These are phyloP conservation scores for Ascochyta clinopodiicola DNA, from an alignment of 2,329 filamentous ascomycete genomes.

Conservation along the genomic window DNA sequence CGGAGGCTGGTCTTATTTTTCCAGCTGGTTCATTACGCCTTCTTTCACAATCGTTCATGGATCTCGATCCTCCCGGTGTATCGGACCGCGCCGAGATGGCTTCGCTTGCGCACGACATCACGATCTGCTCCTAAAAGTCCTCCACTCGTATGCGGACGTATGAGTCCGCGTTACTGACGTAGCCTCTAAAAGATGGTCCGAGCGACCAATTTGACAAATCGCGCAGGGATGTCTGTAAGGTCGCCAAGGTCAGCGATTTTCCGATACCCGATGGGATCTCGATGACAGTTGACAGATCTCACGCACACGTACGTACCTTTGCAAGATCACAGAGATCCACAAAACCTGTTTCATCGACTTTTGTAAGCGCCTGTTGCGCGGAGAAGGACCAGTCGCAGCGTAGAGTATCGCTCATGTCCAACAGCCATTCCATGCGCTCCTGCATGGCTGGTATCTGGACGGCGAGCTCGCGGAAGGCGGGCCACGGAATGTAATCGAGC, in stretches of 20 bases:
- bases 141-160: conserved; percentile 33
- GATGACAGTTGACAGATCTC: background rate
- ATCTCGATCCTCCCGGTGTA: background rate
- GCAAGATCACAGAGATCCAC: conserved; percentile 25
- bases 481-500: conserved; percentile 32
- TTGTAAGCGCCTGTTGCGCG: conserved; percentile 16
- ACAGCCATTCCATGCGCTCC: conserved; percentile 32
- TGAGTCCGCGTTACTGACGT: conserved; percentile 33
- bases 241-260: background rate
- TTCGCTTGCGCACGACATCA: background rate
- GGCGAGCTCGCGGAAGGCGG: conserved; percentile 33
- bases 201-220: conserved; percentile 30
- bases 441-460: conserved; percentile 36
- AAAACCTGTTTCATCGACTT: conserved; percentile 20
- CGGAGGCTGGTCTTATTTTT: background rate
- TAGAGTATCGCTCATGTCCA: conserved; percentile 28
- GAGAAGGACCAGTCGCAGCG: conserved; percentile 29
- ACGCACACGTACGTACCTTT: conserved; percentile 17
- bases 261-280: background rate
- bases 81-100: background rate
- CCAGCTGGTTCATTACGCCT: background rate
- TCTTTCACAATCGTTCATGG: background rate
- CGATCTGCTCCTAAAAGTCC: conserved; percentile 6
- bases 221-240: conserved; percentile 8
- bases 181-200: conserved; percentile 31